A percentile compares a stretch with the other conserved stretches of the same genome.
Evolutionary conservation across 2,329 filamentous ascomycete species (phyloP).

Genomic region (Exserohilum turcica): DNA sequence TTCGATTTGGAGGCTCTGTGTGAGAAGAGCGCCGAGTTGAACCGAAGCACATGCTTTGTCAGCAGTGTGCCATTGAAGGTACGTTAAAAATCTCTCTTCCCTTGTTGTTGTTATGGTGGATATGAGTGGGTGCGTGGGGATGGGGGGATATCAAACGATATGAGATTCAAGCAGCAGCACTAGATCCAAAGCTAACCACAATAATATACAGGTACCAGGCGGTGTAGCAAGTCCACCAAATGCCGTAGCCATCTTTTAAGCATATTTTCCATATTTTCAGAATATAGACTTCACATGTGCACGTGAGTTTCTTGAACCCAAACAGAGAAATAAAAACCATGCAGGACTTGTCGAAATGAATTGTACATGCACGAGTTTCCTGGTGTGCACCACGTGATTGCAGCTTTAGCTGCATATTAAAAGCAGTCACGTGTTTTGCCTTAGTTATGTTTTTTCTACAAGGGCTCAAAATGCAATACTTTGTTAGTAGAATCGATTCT

Average conservation of each 20-base stretch:
- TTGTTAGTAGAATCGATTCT: too few species aligned
- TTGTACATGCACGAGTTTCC: too few species aligned
- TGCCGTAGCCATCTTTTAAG: slow-evolving; percentile 45
- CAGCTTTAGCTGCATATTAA: too few species aligned
- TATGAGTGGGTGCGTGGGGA: not conserved
- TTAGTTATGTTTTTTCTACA: too few species aligned
- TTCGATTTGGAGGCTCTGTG: slow-evolving; percentile 58
- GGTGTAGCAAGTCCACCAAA: slow-evolving; percentile 47
- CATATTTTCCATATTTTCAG: not conserved
- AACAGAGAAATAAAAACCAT: too few species aligned
- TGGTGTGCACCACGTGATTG: too few species aligned
- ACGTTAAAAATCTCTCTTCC: slow-evolving; percentile 4
- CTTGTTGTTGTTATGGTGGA: not conserved
- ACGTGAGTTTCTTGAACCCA: too few species aligned
- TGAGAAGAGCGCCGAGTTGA: slow-evolving; percentile 58
- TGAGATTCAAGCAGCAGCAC: too few species aligned
- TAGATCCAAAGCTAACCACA: not conserved
- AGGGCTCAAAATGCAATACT: too few species aligned
- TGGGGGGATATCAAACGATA: not conserved
- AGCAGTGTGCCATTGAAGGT: slow-evolving; percentile 64
- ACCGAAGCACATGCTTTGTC: slow-evolving; percentile 64
- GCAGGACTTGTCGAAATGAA: too few species aligned
- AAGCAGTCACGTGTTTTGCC: too few species aligned
- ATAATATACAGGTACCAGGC: slow-evolving; percentile 53
- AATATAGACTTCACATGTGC: too few species aligned